A percentile compares a stretch with the other conserved stretches of the same genome.
These are phyloP conservation scores for Prunus kanzakura DNA, from an alignment of 306 rosid species.

Conservation along the genomic window DNA sequence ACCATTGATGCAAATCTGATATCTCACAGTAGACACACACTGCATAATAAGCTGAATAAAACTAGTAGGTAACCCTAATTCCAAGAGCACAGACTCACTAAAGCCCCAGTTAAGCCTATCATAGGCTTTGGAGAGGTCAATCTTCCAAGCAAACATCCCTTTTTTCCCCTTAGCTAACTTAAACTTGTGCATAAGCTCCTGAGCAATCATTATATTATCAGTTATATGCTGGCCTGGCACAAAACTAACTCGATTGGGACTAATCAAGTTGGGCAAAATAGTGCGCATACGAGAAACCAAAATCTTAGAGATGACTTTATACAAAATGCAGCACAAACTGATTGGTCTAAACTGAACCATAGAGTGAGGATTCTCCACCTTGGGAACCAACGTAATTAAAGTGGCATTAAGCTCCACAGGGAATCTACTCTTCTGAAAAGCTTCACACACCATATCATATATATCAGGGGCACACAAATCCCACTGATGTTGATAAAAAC, in stretches of 20 bases:
- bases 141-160: background rate
- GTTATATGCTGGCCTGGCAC: no score
- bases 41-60: background rate
- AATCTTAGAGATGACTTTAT: no score
- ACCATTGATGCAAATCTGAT: background rate
- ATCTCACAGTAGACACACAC: background rate
- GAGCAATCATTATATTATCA: background rate
- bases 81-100: background rate
- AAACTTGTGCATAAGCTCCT: background rate
- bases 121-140: background rate
- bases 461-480: no score
- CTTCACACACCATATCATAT: no score
- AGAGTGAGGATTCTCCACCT: no score
- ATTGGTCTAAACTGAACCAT: no score
- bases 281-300: no score
- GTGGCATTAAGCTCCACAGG: background rate
- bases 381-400: background rate
- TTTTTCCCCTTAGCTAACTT: background rate
- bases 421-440: no score
- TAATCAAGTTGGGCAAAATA: no score
- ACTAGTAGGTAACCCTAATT: background rate
- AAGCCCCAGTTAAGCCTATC: background rate
- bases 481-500: no score
- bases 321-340: no score
- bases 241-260: no score